These are phyloP conservation scores for Mucor piriformis DNA, from an alignment of 371 early-diverging fungal species.

Conservation along the genomic window DNA sequence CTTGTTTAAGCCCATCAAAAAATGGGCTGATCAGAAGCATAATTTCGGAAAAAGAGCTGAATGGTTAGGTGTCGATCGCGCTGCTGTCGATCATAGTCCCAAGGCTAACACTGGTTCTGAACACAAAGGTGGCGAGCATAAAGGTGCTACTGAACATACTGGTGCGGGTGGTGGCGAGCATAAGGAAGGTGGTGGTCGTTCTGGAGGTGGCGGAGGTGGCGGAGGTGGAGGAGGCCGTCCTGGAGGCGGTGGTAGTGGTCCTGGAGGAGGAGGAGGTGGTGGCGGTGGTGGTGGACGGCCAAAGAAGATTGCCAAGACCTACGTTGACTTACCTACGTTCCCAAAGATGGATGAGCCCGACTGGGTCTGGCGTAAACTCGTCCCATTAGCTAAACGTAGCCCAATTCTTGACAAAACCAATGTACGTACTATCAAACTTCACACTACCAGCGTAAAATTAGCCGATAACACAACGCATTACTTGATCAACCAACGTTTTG, in stretches of 20 bases:
- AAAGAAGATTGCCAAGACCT: not conserved
- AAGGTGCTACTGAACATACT: not conserved
- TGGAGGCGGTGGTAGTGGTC: not conserved
- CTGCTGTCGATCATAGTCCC: not conserved
- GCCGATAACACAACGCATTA: constrained; percentile 33
- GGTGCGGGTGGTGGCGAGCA: not conserved
- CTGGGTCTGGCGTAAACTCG: constrained; percentile 25
- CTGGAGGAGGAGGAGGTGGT: constrained; percentile 4
- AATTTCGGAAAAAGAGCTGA: not conserved
- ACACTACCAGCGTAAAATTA: constrained; percentile 10
- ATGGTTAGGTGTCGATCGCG: not conserved
- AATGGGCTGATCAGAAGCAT: not conserved
- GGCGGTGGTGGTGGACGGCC: constrained; percentile 1
- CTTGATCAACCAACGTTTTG: constrained; percentile 34
- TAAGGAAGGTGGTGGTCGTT: not conserved
- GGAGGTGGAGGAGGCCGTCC: not conserved
- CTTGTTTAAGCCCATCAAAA: not conserved
- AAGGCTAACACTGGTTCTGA: not conserved
- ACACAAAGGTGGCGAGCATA: not conserved
- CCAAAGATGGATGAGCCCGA: constrained; percentile 17
- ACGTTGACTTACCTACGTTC: constrained; percentile 22
- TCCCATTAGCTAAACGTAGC: constrained; percentile 11
- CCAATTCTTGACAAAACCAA: constrained; percentile 24
- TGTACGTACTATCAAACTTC: constrained; percentile 30
- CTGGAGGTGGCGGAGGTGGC: not conserved